A percentile compares a stretch with the other conserved stretches of the same genome.
Evolutionary conservation across 352 stramenopile species (phyloP).

Genomic region (Globisporangium cystogenes): DNA sequence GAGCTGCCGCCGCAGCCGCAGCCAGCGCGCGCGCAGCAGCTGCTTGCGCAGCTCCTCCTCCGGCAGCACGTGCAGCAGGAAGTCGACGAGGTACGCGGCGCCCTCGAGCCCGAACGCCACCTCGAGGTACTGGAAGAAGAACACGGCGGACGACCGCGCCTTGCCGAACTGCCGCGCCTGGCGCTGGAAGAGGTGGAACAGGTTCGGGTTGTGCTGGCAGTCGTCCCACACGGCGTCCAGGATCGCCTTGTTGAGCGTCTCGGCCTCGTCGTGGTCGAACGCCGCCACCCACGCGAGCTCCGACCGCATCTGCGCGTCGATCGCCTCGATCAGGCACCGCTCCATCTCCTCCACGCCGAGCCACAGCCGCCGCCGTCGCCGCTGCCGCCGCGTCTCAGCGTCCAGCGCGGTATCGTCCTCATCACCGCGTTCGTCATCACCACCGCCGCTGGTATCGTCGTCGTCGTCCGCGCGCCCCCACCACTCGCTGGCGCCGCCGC

Average conservation of each 20-base stretch:
- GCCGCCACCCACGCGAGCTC: constrained; percentile 26
- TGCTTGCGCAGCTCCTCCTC: constrained; percentile 59
- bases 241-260: constrained; percentile 68
- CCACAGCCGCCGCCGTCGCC: constrained; percentile 45
- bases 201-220: constrained; percentile 77
- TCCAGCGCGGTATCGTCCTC: background rate
- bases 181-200: constrained; percentile 79
- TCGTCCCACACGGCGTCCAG: constrained; percentile 82
- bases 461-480: too few species aligned
- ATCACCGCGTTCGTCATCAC: background rate
- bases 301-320: constrained; percentile 36
- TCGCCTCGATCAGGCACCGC: constrained; percentile 51
- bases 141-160: constrained; percentile 33
- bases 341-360: constrained; percentile 74
- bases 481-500: background rate
- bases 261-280: constrained; percentile 60
- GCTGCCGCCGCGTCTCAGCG: constrained; percentile 5
- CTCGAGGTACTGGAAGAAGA: constrained; percentile 80
- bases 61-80: constrained; percentile 74
- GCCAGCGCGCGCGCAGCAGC: constrained; percentile 57
- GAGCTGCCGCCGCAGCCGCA: constrained; percentile 55
- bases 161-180: constrained; percentile 78
- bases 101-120: constrained; percentile 72
- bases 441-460: too few species aligned
- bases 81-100: constrained; percentile 74